Evolutionary conservation across 176 grass and related monocot genomes (phyloP).

Genomic region (Saccharum officinarum): DNA sequence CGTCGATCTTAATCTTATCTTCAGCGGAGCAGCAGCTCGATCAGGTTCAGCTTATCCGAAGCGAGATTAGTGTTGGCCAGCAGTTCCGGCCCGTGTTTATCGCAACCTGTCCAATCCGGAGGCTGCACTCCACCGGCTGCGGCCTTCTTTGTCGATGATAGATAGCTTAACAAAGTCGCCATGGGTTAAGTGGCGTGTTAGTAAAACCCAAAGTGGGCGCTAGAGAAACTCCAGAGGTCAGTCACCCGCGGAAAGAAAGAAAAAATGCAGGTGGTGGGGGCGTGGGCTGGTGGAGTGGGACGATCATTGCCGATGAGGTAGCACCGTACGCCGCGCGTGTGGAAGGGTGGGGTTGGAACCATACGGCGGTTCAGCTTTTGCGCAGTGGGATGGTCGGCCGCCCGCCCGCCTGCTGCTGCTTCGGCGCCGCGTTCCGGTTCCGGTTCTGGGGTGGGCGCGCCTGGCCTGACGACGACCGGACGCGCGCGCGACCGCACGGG

Average conservation of each 20-base stretch:
- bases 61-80: conserved; percentile 35
- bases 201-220: neutral
- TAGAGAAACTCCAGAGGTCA: neutral
- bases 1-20: conserved; percentile 38
- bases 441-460: neutral
- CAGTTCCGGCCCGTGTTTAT: conserved; percentile 18
- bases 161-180: neutral
- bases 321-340: neutral
- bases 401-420: neutral
- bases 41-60: conserved; percentile 14
- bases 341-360: neutral
- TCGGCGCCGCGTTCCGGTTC: conserved; percentile 27
- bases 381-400: neutral
- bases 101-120: neutral
- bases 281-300: neutral
- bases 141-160: too few relatives aligned
- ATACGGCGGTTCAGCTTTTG: conserved; percentile 40
- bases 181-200: neutral
- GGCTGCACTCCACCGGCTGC: neutral
- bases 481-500: neutral
- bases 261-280: neutral
- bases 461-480: neutral
- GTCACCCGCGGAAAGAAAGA: neutral
- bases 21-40: neutral
- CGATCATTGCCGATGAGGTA: neutral